Evolutionary conservation across 768 basidiomycete genomes (phyloP).

Genomic region (Tricholoma saponaceum): DNA sequence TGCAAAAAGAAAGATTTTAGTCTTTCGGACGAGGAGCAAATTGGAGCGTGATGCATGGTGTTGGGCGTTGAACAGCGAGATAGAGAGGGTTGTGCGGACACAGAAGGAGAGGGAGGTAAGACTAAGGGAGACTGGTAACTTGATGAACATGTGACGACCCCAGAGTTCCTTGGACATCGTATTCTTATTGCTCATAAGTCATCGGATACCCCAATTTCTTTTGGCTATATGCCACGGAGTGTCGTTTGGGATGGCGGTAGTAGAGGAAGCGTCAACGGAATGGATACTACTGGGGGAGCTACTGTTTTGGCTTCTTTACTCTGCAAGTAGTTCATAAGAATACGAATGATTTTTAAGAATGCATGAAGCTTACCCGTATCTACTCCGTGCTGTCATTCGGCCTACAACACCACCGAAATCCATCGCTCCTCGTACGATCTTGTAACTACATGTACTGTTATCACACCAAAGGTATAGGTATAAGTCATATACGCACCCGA

Average conservation of each 20-base stretch:
- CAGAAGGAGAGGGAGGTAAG: conserved; percentile 61
- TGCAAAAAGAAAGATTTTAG: conserved; percentile 53
- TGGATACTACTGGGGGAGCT: conserved; percentile 18
- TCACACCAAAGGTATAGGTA: neutral
- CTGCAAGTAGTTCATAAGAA: conserved; percentile 20
- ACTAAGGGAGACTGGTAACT: conserved; percentile 60
- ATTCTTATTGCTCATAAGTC: neutral
- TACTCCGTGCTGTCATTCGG: conserved; percentile 76
- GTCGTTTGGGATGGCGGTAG: neutral
- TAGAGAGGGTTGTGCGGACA: conserved; percentile 70
- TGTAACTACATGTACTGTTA: conserved; percentile 62
- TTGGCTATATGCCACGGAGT: neutral
- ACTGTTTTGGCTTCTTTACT: conserved; percentile 88
- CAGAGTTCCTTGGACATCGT: conserved; percentile 1
- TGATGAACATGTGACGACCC: conserved; percentile 32
- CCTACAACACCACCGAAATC: conserved; percentile 91
- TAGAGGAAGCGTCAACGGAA: neutral
- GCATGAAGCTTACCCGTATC: conserved; percentile 70
- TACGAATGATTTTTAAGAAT: neutral
- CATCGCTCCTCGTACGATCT: conserved; percentile 87
- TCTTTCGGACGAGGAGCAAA: conserved; percentile 75
- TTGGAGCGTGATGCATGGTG: conserved; percentile 94
- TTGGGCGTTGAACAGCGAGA: conserved; percentile 88
- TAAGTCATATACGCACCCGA: conserved; percentile 56
- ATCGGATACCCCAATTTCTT: neutral